Percentiles rank a stretch among this genome's conserved stretches.
These are phyloP conservation scores for Polygonum maritimum DNA, from an alignment of 148 eudicot genomes.

Conservation along the genomic window DNA sequence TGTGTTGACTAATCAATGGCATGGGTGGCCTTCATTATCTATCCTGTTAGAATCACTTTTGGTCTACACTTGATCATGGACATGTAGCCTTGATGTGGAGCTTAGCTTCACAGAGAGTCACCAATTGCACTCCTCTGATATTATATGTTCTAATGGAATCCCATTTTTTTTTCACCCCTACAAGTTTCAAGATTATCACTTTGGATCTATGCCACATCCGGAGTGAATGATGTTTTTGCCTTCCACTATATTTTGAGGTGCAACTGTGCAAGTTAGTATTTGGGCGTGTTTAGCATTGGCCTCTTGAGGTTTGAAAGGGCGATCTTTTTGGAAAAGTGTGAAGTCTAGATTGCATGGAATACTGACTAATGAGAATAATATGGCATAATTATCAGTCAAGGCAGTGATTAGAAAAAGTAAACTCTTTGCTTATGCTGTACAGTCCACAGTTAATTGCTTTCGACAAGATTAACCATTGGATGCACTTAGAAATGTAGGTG, in stretches of 20 bases:
- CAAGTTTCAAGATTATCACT: no score
- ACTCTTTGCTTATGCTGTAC: background rate
- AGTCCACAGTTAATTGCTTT: background rate
- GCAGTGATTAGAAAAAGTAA: background rate
- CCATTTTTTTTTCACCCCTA: no score
- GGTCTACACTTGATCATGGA: background rate
- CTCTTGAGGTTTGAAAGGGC: conserved; percentile 3
- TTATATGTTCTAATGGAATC: background rate
- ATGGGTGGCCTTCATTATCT: background rate
- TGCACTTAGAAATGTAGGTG: background rate
- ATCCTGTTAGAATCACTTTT: background rate
- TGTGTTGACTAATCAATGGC: background rate
- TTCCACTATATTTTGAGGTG: background rate
- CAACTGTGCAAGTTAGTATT: background rate
- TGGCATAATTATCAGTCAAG: background rate
- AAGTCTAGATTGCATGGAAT: background rate
- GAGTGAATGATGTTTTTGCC: background rate
- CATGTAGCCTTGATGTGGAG: background rate
- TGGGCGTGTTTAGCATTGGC: background rate
- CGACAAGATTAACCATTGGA: background rate
- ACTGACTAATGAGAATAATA: background rate
- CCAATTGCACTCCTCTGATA: background rate
- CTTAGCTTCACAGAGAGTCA: background rate
- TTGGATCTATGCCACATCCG: background rate
- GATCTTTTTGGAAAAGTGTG: background rate